A percentile compares a stretch with the other conserved stretches of the same genome.
phyloP scores from a whole-genome alignment of 108 stramenopile genomes.

The Cyclotella distinguenda region DNA sequence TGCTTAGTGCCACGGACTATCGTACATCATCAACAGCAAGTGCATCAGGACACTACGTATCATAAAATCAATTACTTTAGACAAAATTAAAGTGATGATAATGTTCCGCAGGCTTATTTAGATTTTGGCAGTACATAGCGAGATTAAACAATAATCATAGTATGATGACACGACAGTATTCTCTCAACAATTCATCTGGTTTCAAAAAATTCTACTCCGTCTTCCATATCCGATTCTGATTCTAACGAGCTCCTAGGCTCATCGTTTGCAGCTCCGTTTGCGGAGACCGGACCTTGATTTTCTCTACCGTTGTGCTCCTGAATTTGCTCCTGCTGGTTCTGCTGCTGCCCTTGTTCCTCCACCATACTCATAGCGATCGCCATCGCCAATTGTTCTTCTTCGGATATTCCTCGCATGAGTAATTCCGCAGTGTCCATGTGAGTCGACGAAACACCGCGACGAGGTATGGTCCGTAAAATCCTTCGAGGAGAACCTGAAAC shows the following conservation, averaged over 20 bases:
- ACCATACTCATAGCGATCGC: conserved; percentile 81
- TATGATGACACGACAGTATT: no score
- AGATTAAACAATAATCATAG: no score
- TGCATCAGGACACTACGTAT: no score
- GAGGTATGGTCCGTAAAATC: conserved; percentile 2
- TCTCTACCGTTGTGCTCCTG: no score
- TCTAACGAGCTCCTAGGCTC: not conserved
- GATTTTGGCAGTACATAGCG: no score
- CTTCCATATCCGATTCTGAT: not conserved
- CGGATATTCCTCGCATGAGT: conserved; percentile 69
- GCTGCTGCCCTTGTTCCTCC: conserved; percentile 37
- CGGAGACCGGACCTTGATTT: no score
- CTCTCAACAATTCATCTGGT: not conserved
- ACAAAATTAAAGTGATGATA: no score
- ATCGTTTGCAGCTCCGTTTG: not conserved
- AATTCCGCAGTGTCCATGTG: conserved; percentile 50
- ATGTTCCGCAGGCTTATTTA: no score
- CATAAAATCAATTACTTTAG: no score
- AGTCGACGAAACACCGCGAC: conserved; percentile 20
- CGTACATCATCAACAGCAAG: no score
- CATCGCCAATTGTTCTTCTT: conserved; percentile 83
- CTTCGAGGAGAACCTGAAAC: not conserved
- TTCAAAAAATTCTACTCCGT: not conserved
- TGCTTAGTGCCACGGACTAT: no score
- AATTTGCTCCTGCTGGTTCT: no score